Evolutionary conservation across 352 stramenopile genomes (phyloP), one percentile per base, ranked within the genome.

Genomic region (Phytopythium montanum): DNA sequence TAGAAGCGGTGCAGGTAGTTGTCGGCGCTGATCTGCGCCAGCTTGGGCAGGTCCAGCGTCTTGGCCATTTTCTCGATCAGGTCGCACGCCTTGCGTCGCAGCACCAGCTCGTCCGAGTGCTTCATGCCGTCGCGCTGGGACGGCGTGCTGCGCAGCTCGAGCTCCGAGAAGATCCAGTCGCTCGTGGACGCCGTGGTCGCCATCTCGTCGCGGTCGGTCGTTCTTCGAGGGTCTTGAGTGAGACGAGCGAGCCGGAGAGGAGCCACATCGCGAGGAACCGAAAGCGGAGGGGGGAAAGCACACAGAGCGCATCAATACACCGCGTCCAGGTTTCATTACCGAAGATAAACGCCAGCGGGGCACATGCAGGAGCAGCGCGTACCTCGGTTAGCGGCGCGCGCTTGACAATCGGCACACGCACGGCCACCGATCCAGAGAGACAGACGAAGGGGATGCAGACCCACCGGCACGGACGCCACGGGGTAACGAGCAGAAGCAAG

Each of bases 1-100:
- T 79, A 95, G 64, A 96, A 96, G 29, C 87, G 78, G 59, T 96
- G 88, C n/a, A 96, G 81, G 51, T 85, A 96, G 48, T 91, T 90
- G 69, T 88, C 76, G 23, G 85, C 88, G 45, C 79, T 94, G 61
- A 90, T 88, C 55, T 92, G 81, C 50, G 81, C 82, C 9, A 95
- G 74, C 61, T 92, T 93, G 19, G 87, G 81, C 41, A 96, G 59
- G 55, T 94, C 76, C 34, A 96, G 56, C 4, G 73, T 62, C 48
- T 92, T 91, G 25, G 79, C 75, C 64, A 96, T 85, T 70, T 90
- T 90, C 69, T 95, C 87, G 28, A 95, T 90, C 23, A 93, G 92
- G 63, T 90, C 75, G 52, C 86, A 95, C 18, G 77, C 82, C 55
- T 90, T 87, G 46, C 79, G 79, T 36, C 85, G 85, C 5, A 87